Evolutionary conservation across 2,329 filamentous ascomycete genomes (phyloP), one percentile per base, ranked within the genome.

Genomic region (Colletotrichum karsti): DNA sequence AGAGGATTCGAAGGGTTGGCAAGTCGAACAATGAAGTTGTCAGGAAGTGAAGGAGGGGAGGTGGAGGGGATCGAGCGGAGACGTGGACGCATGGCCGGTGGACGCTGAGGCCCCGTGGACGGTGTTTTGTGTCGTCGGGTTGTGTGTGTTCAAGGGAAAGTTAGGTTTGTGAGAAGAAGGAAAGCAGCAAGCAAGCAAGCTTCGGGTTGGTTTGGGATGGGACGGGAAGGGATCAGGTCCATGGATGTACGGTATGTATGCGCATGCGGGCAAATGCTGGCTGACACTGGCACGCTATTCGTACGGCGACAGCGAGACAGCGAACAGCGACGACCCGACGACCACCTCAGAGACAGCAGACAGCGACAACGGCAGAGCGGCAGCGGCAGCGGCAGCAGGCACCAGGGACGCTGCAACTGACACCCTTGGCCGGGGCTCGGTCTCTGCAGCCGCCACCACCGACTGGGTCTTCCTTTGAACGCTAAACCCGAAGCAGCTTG

Each of bases 71-170:
- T 20, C 65, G 65, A 54, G 65, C 60, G 65, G 61, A 48, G 50
- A 54, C 60, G 65, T 53, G 41, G 50, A 54, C 50, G 65, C 65
- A 68, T 68, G 53, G 54, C 39, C 53, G 46, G 37, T 28, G 22
- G 50, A 59, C 65, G 65, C 65, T 68, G 60, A 68, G 61, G 60
- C 65, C 65, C 65, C 46, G 41, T 65, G 44, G 46, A 46, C 46
- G 42, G 65, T 55, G 65, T 68, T 68, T 68, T 54, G 61, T 55
- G 54, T 68, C 41, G 61, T 50, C n/a, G n/a, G n/a, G n/a, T n/a
- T n/a, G n/a, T n/a, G n/a, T n/a, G n/a, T 28, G 54, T n/a, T 53
- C 24, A 35, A 41, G 33, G 30, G 53, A 68, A 67, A 65, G 60
- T 59, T 37, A 67, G 59, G 60, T 59, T 37, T 67, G 54, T 59